A percentile compares a stretch with the other conserved stretches of the same genome.
Conservation (phyloP, 108 stramenopile genomes). For the Cyclotella baltica region DNA sequence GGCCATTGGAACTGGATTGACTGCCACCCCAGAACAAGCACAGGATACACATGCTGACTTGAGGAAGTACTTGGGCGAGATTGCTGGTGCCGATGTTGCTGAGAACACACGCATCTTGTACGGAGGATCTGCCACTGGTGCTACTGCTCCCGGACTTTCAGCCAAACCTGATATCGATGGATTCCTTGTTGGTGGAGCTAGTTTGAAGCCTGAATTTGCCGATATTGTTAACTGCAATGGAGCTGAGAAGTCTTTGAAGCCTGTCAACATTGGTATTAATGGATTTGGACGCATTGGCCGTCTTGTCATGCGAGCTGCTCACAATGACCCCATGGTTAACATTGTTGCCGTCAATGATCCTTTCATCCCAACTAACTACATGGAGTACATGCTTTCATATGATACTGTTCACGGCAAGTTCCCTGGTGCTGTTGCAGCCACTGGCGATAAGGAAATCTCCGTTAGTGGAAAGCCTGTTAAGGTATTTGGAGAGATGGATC, state of each 20-base stretch:
- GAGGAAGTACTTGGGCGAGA: conserved; percentile 84
- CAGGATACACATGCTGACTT: conserved; percentile 93
- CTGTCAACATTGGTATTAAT: conserved; percentile 85
- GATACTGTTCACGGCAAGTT: conserved; percentile 88
- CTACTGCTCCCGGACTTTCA: conserved; percentile 93
- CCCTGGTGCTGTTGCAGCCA: too few relatives aligned
- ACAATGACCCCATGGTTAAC: conserved; percentile 81
- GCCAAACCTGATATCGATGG: conserved; percentile 98
- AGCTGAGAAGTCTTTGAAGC: conserved; percentile 64
- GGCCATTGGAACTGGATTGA: conserved; percentile 98
- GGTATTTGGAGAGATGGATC: conserved; percentile 84
- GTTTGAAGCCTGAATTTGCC: conserved; percentile 96
- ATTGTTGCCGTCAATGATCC: conserved; percentile 91
- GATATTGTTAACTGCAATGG: conserved; percentile 94
- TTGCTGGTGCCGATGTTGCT: conserved; percentile 90
- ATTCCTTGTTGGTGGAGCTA: conserved; percentile 99
- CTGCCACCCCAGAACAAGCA: conserved; percentile 96
- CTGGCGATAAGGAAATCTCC: conserved; percentile 52
- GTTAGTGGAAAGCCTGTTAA: conserved; percentile 60
- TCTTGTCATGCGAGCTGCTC: conserved; percentile 82
- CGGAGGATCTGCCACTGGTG: conserved; percentile 93
- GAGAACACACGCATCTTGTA: conserved; percentile 91
- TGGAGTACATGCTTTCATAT: conserved; percentile 90
- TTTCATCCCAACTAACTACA: conserved; percentile 77
- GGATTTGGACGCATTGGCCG: conserved; percentile 94